These are phyloP conservation scores for Globisporangium uncinulatum DNA, from an alignment of 352 stramenopile genomes.

Conservation along the genomic window DNA sequence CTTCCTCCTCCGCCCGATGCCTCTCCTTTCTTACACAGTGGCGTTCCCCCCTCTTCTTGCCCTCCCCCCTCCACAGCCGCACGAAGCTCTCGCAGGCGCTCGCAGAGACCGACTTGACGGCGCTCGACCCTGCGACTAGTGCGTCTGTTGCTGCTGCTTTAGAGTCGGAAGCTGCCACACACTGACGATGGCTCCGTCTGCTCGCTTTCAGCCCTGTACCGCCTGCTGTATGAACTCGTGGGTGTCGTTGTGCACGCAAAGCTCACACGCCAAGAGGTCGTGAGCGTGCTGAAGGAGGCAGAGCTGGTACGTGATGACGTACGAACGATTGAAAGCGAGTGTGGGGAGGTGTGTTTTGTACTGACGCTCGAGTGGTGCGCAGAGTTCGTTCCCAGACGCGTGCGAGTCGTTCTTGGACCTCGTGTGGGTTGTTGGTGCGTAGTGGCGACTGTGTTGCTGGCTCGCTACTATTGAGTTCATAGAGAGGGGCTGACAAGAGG, in stretches of 20 bases:
- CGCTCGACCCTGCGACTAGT: constrained; percentile 21
- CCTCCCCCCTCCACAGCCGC: constrained; percentile 19
- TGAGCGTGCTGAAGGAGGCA: constrained; percentile 63
- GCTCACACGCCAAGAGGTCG: constrained; percentile 60
- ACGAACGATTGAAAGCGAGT: neutral
- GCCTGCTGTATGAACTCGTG: constrained; percentile 73
- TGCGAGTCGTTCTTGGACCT: constrained; percentile 65
- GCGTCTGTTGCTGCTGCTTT: constrained; percentile 4
- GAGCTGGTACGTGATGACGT: constrained; percentile 32
- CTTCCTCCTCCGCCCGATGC: neutral
- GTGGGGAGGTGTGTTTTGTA: neutral
- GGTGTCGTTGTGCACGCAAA: constrained; percentile 70
- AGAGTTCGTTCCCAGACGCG: constrained; percentile 25
- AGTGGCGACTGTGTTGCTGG: neutral
- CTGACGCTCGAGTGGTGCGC: neutral
- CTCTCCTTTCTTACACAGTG: neutral
- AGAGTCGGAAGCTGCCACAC: neutral
- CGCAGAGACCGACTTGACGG: constrained; percentile 7
- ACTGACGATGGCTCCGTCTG: too few relatives aligned
- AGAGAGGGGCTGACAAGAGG: neutral
- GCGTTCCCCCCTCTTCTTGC: neutral
- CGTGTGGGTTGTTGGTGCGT: constrained; percentile 56
- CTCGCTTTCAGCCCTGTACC: constrained; percentile 35
- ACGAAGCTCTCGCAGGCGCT: constrained; percentile 33
- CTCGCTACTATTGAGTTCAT: neutral